Evolutionary conservation across 164 flowering plant species (phyloP).

Genomic region (Chloranthus sessilifolius): DNA sequence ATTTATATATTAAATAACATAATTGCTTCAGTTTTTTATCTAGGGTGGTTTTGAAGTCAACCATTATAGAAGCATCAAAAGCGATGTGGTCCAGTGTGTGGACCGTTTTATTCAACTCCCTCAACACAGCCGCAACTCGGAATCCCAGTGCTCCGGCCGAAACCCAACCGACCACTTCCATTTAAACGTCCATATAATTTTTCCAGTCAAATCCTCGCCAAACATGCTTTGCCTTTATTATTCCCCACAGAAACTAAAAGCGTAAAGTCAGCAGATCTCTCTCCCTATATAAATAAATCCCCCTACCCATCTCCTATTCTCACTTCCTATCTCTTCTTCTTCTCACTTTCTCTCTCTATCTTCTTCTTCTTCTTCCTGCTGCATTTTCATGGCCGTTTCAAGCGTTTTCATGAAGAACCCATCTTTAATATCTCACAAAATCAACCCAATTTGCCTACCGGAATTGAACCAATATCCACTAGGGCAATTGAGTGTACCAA

Average conservation of each 20-base stretch:
- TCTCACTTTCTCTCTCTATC: background rate
- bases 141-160: no score
- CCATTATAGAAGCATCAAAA: no score
- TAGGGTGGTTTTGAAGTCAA: no score
- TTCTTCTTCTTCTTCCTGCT: background rate
- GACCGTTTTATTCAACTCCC: no score
- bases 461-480: background rate
- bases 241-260: background rate
- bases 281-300: no score
- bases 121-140: no score
- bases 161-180: no score
- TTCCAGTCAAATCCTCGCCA: slow-evolving; percentile 29
- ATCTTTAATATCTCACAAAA: background rate
- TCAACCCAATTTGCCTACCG: no score
- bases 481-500: slow-evolving; percentile 1
- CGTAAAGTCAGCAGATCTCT: background rate
- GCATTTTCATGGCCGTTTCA: slow-evolving; percentile 11
- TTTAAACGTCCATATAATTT: no score
- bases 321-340: background rate
- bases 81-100: no score
- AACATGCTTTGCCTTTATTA: slow-evolving; percentile 17
- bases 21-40: no score
- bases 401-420: slow-evolving; percentile 3
- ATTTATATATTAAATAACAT: no score
- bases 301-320: background rate